These are phyloP conservation scores for Helianthus tuberosus DNA, from an alignment of 129 eudicot species.

Conservation along the genomic window DNA sequence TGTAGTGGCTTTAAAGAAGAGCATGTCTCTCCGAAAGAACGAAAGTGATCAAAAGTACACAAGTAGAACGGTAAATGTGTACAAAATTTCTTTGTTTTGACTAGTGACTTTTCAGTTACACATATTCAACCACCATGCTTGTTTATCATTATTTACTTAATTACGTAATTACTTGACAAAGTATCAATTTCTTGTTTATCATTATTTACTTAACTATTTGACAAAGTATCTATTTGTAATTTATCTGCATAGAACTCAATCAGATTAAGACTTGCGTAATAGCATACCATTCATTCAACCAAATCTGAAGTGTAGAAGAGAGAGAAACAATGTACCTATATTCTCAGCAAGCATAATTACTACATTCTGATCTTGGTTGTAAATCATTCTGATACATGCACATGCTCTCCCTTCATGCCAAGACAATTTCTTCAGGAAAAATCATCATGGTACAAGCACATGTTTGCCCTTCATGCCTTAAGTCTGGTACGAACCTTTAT, in stretches of 20 bases:
- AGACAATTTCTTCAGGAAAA: slow-evolving; percentile 23
- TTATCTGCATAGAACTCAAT: background rate
- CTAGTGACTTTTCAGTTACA: too few relatives aligned
- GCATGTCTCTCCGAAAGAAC: too few relatives aligned
- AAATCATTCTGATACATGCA: background rate
- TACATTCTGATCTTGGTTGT: slow-evolving; percentile 13
- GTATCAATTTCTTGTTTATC: too few relatives aligned
- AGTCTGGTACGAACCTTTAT: background rate
- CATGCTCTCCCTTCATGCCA: background rate
- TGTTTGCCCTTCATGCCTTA: slow-evolving; percentile 1
- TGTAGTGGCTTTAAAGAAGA: too few relatives aligned
- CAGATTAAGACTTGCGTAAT: slow-evolving; percentile 8
- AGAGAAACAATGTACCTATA: slow-evolving; percentile 14
- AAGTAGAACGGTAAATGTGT: too few relatives aligned
- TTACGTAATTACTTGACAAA: too few relatives aligned
- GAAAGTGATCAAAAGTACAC: too few relatives aligned
- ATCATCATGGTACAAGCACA: slow-evolving; percentile 31
- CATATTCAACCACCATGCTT: too few relatives aligned
- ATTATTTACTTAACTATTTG: too few relatives aligned
- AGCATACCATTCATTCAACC: slow-evolving; percentile 18
- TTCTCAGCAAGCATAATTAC: slow-evolving; percentile 19
- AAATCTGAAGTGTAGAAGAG: slow-evolving; percentile 8
- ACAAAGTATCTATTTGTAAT: too few relatives aligned
- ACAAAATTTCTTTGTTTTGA: too few relatives aligned
- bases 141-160: too few relatives aligned